Base-by-base conservation (phyloP, 2,329 filamentous ascomycete species). In the Claviceps humidiphila region DNA sequence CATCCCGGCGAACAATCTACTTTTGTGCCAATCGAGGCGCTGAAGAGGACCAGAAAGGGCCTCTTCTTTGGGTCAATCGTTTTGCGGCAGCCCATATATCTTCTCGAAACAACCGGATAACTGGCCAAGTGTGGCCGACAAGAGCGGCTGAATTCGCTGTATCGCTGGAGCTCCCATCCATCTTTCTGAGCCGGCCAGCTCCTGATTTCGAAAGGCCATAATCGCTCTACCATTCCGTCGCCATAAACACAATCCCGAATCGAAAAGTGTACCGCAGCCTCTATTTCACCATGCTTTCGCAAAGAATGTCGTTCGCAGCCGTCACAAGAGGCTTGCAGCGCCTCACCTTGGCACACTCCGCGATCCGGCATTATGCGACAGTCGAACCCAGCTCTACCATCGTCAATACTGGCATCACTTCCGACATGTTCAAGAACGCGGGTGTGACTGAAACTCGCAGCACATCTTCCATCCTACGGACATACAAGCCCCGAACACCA, bases 401-500 rank as follows among this genome's bases (percentile, higher is more conserved):
- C 22, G 45, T 50, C 40, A 46, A 54, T 49, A 55, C 50, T n/a
- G 51, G 42, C 1, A 30, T 30, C 24, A 42, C 60, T n/a, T 58
- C 52, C 55, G 60, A 63, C 42, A 54, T 57, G 16, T 44, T 59
- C n/a, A 50, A 49, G 24, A 49, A 51, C 30, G 46, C 43, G 24
- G 49, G 9, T 34, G 30, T 43, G n/a, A 49, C 53, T 20, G 62
- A 64, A 42, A 60, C 57, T 17, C 56, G 58, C 4, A 59, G 57
- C 17, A 58, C 59, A 9, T 65, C 71, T 16, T 68, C 72, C 16
- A 70, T 76, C 45, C 66, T 97, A 67, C 83, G 88, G 61, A 93
- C 87, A 51, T 98, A 96, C 70, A 97, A 87, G 68, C 93, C 93
- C 39, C 83, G 89, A 61, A 96, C 93, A 1, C 91, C 91, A 13